These are phyloP conservation scores for Penicillium waksmanii DNA, from an alignment of 495 filamentous ascomycete species.

Conservation along the genomic window DNA sequence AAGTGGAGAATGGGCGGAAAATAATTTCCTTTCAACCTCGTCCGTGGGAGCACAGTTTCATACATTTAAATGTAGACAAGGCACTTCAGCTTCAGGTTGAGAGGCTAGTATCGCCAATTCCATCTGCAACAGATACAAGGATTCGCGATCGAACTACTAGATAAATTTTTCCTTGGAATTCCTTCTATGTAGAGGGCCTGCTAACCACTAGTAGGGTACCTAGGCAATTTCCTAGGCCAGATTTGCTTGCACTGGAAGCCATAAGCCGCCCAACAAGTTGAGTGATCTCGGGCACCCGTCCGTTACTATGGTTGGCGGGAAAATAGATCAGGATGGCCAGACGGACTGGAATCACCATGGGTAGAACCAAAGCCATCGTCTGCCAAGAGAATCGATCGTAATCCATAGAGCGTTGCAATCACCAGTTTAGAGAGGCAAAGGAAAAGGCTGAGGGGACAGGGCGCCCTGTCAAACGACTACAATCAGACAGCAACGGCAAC, in stretches of 20 bases:
- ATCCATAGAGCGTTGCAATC: not conserved
- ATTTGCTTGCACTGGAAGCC: not conserved
- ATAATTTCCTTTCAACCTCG: not conserved
- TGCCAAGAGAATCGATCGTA: slow-evolving; percentile 8
- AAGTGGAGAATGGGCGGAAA: not conserved
- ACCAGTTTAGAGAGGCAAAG: no score
- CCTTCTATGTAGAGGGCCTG: no score
- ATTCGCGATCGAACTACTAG: not conserved
- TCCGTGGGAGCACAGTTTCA: not conserved
- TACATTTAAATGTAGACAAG: not conserved
- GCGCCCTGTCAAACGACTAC: not conserved
- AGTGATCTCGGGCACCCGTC: not conserved
- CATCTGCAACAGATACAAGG: not conserved
- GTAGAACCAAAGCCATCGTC: not conserved
- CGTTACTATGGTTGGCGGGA: slow-evolving; percentile 12
- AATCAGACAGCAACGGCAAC: not conserved
- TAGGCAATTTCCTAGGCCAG: not conserved
- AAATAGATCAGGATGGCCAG: not conserved
- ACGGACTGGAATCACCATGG: slow-evolving; percentile 1
- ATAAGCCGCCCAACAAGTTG: not conserved
- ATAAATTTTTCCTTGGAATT: not conserved
- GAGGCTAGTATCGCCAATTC: not conserved
- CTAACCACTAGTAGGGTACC: not conserved
- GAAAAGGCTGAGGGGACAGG: no score
- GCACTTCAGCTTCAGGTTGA: not conserved